Base-by-base conservation (phyloP, 106 monocot genomes). In the Xerophyta viscosa region DNA sequence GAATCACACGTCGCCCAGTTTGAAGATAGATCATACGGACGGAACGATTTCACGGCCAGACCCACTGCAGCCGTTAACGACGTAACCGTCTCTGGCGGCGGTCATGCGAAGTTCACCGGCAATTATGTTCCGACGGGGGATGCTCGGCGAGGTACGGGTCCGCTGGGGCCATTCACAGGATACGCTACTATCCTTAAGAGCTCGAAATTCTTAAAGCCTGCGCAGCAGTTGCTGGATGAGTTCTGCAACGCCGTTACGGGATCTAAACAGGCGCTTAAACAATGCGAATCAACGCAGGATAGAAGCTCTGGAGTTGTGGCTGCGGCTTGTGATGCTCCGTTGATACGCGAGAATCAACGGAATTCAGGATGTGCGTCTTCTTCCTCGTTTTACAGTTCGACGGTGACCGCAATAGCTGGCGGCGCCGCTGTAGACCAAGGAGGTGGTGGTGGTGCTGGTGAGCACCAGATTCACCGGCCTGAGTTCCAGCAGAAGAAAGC, bases 141-240 rank as follows among this genome's bases (percentile, higher is more conserved):
- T 37, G 51, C 21, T n/a, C 54, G 68, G 4, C 42, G 36, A 0
- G 31, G 18, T 3, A 53, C 66, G 2, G 72, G 82, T 8, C 70
- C 83, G 14, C 70, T 78, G n/a, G 74, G 83, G 9, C 83, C 83
- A 0, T 84, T 84, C 56, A 78, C 83, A 0, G 78, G 78, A 15
- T 84, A 84, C 29, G 83, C 83, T 2, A 52, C 83, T 14, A 65
- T 84, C 20, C 23, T 84, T 28, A 78, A 71, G 63, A 65, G 54
- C 24, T 84, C 83, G 3, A 73, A 55, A 61, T 78, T 80, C 70
- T 62, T 80, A 60, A 66, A 53, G 46, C 80, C 80, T 10, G 71
- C 80, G 24, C 80, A 80, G 31, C 65, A 58, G 61, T 61, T 80
- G 27, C 48, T 80, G 4, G 74, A 75, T 17, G 80, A 80, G 57